phyloP scores from a whole-genome alignment of 345 rosid genomes.

The Garcia nutans region DNA sequence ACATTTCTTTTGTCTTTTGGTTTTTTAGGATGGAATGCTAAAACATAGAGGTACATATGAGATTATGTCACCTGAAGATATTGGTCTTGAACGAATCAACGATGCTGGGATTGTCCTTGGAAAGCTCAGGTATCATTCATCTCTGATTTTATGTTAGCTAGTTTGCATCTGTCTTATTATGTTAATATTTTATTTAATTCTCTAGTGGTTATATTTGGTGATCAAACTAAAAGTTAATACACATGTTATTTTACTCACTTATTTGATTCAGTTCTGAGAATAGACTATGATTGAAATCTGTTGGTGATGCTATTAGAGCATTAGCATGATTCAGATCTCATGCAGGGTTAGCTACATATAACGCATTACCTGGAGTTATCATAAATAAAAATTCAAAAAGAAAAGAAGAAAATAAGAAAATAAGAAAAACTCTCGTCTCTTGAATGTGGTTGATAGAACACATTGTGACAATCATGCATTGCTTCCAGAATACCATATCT shows the following conservation, averaged over 20 bases:
- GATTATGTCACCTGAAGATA: slow-evolving; percentile 81
- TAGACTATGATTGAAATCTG: not conserved
- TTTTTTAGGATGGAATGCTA: slow-evolving; percentile 87
- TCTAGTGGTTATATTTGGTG: not conserved
- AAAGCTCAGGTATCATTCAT: slow-evolving; percentile 64
- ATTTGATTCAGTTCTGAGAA: not conserved
- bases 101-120: slow-evolving; percentile 94
- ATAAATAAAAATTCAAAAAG: no score
- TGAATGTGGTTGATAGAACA: no score
- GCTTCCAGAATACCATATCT: no score
- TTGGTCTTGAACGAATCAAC: slow-evolving; percentile 83
- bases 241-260: not conserved
- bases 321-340: not conserved
- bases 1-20: not conserved
- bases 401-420: not conserved
- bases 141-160: not conserved
- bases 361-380: not conserved
- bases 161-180: not conserved
- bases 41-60: slow-evolving; percentile 92
- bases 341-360: not conserved
- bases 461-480: no score
- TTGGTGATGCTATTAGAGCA: not conserved
- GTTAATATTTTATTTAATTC: not conserved
- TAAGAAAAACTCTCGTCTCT: no score
- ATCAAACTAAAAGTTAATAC: not conserved